These are phyloP conservation scores for Rosa persica DNA, from an alignment of 306 rosid genomes.

Conservation along the genomic window DNA sequence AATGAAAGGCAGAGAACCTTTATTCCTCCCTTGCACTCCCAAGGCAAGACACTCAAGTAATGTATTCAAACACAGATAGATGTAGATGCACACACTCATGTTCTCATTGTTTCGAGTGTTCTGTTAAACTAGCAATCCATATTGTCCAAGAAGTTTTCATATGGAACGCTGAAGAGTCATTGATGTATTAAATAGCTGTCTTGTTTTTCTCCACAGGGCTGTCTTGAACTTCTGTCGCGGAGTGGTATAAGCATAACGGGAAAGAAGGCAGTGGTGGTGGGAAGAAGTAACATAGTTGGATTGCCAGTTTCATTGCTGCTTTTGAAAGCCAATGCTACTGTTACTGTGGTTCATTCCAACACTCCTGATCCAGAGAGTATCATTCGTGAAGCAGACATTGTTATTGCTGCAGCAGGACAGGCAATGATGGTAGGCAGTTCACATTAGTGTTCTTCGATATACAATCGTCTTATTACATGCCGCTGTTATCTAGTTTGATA, in stretches of 20 bases:
- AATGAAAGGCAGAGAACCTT: conserved; percentile 92
- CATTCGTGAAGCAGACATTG: conserved; percentile 78
- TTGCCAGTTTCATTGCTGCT: conserved; percentile 84
- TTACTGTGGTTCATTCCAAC: conserved; percentile 71
- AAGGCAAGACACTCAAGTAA: conserved; percentile 48
- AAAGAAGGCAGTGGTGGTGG: conserved; percentile 87
- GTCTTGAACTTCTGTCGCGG: conserved; percentile 75
- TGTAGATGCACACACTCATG: conserved; percentile 4
- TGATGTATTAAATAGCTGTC: neutral
- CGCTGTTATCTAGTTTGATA: neutral
- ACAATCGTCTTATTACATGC: neutral
- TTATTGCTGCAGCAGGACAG: conserved; percentile 96
- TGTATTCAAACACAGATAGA: conserved; percentile 13
- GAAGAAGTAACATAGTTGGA: conserved; percentile 96
- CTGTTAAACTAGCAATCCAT: conserved; percentile 3
- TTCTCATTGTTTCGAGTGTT: neutral
- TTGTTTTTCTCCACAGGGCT: conserved; percentile 52
- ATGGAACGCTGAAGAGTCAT: conserved; percentile 4
- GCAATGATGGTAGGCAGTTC: conserved; percentile 61
- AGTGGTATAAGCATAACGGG: conserved; percentile 75
- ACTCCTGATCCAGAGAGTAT: conserved; percentile 60
- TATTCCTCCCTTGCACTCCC: conserved; percentile 86
- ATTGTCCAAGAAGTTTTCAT: conserved; percentile 14
- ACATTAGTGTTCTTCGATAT: conserved; percentile 4
- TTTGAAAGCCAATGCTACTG: conserved; percentile 86